These are phyloP conservation scores for Isoetes engelmannii DNA, from an alignment of 83 land plant genomes.

Conservation along the genomic window DNA sequence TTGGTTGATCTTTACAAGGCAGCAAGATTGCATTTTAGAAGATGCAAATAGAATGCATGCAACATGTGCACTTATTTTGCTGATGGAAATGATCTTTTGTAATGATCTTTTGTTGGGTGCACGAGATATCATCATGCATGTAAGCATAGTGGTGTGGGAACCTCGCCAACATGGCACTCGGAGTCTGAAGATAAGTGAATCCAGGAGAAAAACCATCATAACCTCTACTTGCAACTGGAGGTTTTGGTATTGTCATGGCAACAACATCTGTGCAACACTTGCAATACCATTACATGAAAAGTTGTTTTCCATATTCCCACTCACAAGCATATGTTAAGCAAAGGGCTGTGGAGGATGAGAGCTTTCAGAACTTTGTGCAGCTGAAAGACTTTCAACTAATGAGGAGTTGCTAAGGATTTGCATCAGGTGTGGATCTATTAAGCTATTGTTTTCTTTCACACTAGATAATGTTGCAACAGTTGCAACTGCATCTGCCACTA, in stretches of 20 bases:
- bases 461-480: too few species aligned
- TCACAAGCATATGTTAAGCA: background rate
- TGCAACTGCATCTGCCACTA: too few species aligned
- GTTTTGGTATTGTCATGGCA: background rate
- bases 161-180: too few species aligned
- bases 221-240: background rate
- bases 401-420: conserved; percentile 67
- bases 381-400: conserved; percentile 47
- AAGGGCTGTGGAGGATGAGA: background rate
- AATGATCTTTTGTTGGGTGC: too few species aligned
- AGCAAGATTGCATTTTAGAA: too few species aligned
- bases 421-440: conserved; percentile 65
- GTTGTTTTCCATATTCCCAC: background rate
- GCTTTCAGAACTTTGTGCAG: conserved; percentile 13
- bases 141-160: too few species aligned
- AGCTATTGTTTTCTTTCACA: conserved; percentile 40
- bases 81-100: too few species aligned
- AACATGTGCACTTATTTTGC: too few species aligned
- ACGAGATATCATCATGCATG: too few species aligned
- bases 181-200: background rate
- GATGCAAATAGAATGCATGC: too few species aligned
- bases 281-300: background rate
- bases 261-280: background rate
- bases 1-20: too few species aligned
- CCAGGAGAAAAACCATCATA: background rate